Evolutionary conservation across 148 eudicot species (phyloP).

Genomic region (Chenopodium suecicum): DNA sequence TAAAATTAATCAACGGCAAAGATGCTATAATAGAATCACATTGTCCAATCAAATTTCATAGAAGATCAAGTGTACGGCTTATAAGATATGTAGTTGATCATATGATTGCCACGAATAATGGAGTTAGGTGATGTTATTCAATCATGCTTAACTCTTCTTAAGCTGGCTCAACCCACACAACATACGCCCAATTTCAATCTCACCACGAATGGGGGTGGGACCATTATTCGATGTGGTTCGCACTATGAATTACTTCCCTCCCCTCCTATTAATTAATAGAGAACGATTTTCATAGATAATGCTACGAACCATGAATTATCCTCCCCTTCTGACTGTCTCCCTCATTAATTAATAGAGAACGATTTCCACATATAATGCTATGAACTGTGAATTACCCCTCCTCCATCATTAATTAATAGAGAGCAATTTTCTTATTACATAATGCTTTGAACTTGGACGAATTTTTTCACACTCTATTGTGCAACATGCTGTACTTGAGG

Average conservation of each 20-base stretch:
- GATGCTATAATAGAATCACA: neutral
- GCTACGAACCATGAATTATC: neutral
- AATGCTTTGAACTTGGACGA: too few relatives aligned
- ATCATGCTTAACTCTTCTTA: neutral
- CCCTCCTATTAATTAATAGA: too few relatives aligned
- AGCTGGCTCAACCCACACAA: neutral
- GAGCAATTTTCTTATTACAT: too few relatives aligned
- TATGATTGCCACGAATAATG: conserved; percentile 2
- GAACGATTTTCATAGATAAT: too few relatives aligned
- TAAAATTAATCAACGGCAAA: neutral
- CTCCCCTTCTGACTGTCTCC: too few relatives aligned
- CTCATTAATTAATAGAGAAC: too few relatives aligned
- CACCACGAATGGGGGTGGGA: neutral
- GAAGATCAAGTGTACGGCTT: neutral
- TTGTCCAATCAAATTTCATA: conserved; percentile 1
- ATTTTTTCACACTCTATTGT: too few relatives aligned
- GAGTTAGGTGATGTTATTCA: neutral
- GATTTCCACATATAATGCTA: too few relatives aligned
- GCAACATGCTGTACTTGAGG: too few relatives aligned
- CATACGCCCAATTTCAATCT: neutral
- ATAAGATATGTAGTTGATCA: neutral
- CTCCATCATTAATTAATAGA: too few relatives aligned
- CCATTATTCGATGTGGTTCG: neutral
- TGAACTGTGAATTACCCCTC: too few relatives aligned
- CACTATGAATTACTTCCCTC: neutral